Evolutionary conservation across 2,329 filamentous ascomycete species (phyloP).

Genomic region (Pseudophaeomoniella oleicola): DNA sequence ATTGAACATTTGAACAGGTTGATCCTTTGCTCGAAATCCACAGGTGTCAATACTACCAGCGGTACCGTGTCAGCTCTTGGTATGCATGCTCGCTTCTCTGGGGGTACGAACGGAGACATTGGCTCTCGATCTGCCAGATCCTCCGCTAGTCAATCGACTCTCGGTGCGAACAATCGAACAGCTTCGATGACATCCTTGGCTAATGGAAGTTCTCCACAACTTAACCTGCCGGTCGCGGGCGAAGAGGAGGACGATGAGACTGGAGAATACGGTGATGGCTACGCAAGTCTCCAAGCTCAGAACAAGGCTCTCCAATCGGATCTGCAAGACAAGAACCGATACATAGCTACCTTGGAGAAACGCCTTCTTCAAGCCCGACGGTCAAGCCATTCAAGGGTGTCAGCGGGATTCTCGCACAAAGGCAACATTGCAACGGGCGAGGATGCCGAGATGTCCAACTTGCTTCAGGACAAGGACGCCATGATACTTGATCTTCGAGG

Average conservation of each 20-base stretch:
- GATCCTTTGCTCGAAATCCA: slow-evolving; percentile 89
- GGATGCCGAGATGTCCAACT: slow-evolving; percentile 56
- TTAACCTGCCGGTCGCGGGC: slow-evolving; percentile 18
- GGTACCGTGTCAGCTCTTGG: slow-evolving; percentile 56
- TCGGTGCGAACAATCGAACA: slow-evolving; percentile 38
- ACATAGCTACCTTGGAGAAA: slow-evolving; percentile 88
- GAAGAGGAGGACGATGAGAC: slow-evolving; percentile 50
- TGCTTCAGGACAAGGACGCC: slow-evolving; percentile 75
- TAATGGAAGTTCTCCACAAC: not conserved
- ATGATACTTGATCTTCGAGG: slow-evolving; percentile 87
- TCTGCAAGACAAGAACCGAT: slow-evolving; percentile 89
- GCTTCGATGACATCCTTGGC: slow-evolving; percentile 49
- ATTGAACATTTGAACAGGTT: slow-evolving; percentile 94
- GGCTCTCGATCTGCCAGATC: slow-evolving; percentile 47
- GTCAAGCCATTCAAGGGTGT: slow-evolving; percentile 78
- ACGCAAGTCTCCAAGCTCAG: slow-evolving; percentile 67
- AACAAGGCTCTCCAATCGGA: slow-evolving; percentile 90
- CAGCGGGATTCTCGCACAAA: slow-evolving; percentile 50
- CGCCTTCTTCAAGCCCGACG: slow-evolving; percentile 77
- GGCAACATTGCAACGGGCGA: slow-evolving; percentile 59
- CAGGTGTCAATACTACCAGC: slow-evolving; percentile 66
- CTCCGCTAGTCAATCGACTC: slow-evolving; percentile 51
- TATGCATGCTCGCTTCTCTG: slow-evolving; percentile 47
- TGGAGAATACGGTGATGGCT: slow-evolving; percentile 76
- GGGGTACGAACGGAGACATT: slow-evolving; percentile 16